Percentiles rank a stretch among this genome's conserved stretches.
Conservation (phyloP, 768 basidiomycete genomes). For the Termitomyces sp. region DNA sequence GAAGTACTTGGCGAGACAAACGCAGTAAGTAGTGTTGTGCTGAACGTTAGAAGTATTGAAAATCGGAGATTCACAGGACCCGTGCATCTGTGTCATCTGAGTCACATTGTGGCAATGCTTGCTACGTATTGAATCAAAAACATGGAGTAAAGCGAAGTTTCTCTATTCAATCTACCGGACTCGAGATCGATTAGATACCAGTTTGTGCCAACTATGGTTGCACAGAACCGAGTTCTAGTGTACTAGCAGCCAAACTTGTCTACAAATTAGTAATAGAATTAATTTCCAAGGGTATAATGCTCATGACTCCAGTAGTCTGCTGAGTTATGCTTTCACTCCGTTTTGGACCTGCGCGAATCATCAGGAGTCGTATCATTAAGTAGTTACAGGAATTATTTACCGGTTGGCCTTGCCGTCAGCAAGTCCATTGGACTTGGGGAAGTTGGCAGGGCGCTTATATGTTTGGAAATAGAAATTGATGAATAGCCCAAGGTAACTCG, state of each 20-base stretch:
- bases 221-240: neutral
- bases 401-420: conserved; percentile 45
- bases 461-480: conserved; percentile 92
- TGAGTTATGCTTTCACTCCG: conserved; percentile 21
- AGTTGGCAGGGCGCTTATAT: conserved; percentile 58
- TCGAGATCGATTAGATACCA: neutral
- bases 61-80: no score
- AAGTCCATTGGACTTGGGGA: conserved; percentile 37
- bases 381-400: conserved; percentile 19
- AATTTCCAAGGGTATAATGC: conserved; percentile 35
- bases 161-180: neutral
- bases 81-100: neutral
- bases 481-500: conserved; percentile 90
- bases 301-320: conserved; percentile 25
- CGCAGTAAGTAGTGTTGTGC: neutral
- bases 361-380: conserved; percentile 7
- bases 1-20: neutral
- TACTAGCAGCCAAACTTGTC: conserved; percentile 16
- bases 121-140: neutral
- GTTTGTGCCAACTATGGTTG: conserved; percentile 3
- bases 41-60: neutral
- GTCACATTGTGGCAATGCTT: conserved; percentile 13
- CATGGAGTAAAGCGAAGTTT: neutral
- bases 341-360: conserved; percentile 24
- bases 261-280: conserved; percentile 32